Base-by-base conservation (phyloP, 805 yeast species). In the Saccharomyces eubayanus region DNA sequence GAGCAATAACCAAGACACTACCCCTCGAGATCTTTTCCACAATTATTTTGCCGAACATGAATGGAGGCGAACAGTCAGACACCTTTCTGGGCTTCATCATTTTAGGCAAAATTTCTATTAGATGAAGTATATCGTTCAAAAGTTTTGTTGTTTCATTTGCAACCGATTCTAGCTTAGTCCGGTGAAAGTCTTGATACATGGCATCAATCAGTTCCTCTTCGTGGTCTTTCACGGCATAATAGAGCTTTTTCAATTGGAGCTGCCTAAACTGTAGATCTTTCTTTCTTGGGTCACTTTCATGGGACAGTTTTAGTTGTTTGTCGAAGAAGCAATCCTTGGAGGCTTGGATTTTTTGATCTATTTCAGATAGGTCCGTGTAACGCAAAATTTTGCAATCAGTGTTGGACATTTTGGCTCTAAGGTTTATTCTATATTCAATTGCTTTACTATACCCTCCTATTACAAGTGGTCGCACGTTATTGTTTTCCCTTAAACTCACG, bases 241-340 rank as follows among this genome's bases (percentile, higher is more conserved):
- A 86, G 20, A 90, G 62, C 61, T 84, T 81, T 54, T 89, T 76
- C 59, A 90, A 76, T 64, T 83, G 87, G 52, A 80, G 74, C 59
- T 79, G 74, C 49, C 96, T 76, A 63, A 63, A 77, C 24, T 58
- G 46, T 12, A 62, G 43, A 49, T 66, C 69, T 1, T 48, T 54
- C 30, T 55, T 56, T 21, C 49, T 48, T 3, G 63, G 58, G 20
- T 60, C 53, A 16, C 52, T 51, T 9, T 41, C 50, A 3, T 54
- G 30, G 3, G 67, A 51, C n/a, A 62, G 29, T 14, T 55, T 48
- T 21, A 40, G 36, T 53, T 64, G 68, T 47, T 60, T 59, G 27
- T 57, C 51, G 11, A 46, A 27, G 52, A 50, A 65, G 46, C 46
- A 61, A 12, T 56, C 50, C 6, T 51, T 59, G 28, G 64, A 59